Evolutionary conservation across 2,329 filamentous ascomycete species (phyloP).

Genomic region (Botrytis squamosa): DNA sequence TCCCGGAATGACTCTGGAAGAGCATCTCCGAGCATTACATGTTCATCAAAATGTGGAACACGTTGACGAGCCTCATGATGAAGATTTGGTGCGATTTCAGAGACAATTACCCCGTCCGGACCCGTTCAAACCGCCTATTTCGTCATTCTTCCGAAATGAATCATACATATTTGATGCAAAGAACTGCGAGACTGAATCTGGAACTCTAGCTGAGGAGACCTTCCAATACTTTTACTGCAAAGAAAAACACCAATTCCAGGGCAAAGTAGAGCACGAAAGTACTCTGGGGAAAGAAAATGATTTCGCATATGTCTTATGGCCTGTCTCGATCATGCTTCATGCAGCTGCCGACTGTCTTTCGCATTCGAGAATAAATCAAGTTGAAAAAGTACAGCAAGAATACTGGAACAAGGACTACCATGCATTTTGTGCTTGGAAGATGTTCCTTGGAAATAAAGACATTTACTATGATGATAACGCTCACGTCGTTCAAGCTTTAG

Average conservation of each 20-base stretch:
- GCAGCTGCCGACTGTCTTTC: slow-evolving; percentile 26
- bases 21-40: not conserved
- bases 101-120: not conserved
- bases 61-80: not conserved
- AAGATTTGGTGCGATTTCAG: not conserved
- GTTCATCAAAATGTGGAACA: not conserved
- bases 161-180: not conserved
- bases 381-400: slow-evolving; percentile 22
- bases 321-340: slow-evolving; percentile 29
- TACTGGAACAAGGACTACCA: slow-evolving; percentile 29
- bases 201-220: slow-evolving; percentile 11
- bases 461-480: slow-evolving; percentile 32
- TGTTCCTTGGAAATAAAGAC: slow-evolving; percentile 31
- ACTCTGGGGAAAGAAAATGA: slow-evolving; percentile 23
- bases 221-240: slow-evolving; percentile 24
- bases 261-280: slow-evolving; percentile 22
- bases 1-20: no score
- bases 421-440: slow-evolving; percentile 32
- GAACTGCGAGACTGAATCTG: not conserved
- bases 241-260: slow-evolving; percentile 24
- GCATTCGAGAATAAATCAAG: slow-evolving; percentile 1
- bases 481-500: slow-evolving; percentile 27
- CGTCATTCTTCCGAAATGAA: not conserved
- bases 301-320: slow-evolving; percentile 32
- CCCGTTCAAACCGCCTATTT: not conserved